These are phyloP conservation scores for Phytophthora melonis DNA, from an alignment of 352 stramenopile species.

Conservation along the genomic window DNA sequence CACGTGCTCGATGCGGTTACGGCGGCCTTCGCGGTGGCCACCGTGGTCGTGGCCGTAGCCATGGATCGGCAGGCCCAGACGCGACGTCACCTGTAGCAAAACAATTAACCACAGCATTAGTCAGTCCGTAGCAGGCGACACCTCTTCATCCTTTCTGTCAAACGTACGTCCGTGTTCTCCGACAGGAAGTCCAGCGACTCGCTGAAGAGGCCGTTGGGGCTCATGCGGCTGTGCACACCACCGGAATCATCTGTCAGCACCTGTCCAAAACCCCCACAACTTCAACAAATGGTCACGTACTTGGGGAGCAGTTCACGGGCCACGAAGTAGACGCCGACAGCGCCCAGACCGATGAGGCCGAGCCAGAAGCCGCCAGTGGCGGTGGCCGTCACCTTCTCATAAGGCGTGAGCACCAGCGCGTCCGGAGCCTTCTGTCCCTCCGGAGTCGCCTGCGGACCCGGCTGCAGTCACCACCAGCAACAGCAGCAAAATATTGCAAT, in stretches of 20 bases:
- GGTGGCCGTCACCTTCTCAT: slow-evolving; percentile 94
- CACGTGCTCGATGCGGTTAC: slow-evolving; percentile 96
- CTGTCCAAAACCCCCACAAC: background rate
- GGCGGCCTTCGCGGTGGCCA: slow-evolving; percentile 92
- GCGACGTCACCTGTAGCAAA: slow-evolving; percentile 68
- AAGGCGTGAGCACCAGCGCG: slow-evolving; percentile 92
- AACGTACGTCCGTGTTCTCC: slow-evolving; percentile 74
- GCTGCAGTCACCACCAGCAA: slow-evolving; percentile 20
- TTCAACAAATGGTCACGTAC: slow-evolving; percentile 44
- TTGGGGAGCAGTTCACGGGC: slow-evolving; percentile 91
- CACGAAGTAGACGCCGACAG: slow-evolving; percentile 94
- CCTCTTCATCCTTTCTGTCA: slow-evolving; percentile 3
- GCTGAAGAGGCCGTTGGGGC: slow-evolving; percentile 83
- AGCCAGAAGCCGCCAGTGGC: slow-evolving; percentile 91
- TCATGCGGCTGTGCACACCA: slow-evolving; percentile 71
- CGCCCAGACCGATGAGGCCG: slow-evolving; percentile 84
- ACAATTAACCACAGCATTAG: background rate
- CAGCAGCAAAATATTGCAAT: slow-evolving; percentile 1
- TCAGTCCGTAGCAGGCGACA: slow-evolving; percentile 8
- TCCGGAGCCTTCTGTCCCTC: slow-evolving; percentile 71
- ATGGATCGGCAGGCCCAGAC: slow-evolving; percentile 92
- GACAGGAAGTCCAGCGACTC: slow-evolving; percentile 79
- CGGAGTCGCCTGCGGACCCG: slow-evolving; percentile 43
- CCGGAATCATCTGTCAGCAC: slow-evolving; percentile 15
- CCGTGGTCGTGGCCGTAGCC: slow-evolving; percentile 95